Evolutionary conservation across 192 early-diverging fungal species (phyloP).

Genomic region (Podila verticillata): DNA sequence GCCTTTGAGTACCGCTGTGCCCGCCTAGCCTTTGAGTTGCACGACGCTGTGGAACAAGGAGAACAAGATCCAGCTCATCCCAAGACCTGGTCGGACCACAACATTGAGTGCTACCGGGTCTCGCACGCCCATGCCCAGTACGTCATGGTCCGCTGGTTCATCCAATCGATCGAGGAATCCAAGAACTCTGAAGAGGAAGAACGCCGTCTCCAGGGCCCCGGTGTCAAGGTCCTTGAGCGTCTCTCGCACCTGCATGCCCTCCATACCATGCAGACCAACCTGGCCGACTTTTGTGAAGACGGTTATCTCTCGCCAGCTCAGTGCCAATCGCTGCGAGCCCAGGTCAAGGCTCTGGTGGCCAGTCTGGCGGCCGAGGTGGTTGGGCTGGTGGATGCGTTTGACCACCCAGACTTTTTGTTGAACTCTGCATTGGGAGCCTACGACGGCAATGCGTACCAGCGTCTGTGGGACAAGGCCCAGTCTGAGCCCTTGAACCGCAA

Average conservation of each 20-base stretch:
- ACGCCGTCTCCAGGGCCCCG: constrained; percentile 12
- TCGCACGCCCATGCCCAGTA: constrained; percentile 64
- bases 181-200: constrained; percentile 17
- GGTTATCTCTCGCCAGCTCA: constrained; percentile 31
- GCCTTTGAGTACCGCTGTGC: constrained; percentile 63
- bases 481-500: constrained; percentile 49
- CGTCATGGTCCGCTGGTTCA: constrained; percentile 62
- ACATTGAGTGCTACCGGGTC: constrained; percentile 61
- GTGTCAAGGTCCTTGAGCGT: constrained; percentile 22
- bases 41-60: constrained; percentile 45
- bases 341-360: constrained; percentile 35
- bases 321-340: constrained; percentile 12
- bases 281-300: constrained; percentile 36
- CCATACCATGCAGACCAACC: constrained; percentile 23
- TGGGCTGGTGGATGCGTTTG: constrained; percentile 80
- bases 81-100: constrained; percentile 43
- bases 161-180: constrained; percentile 31
- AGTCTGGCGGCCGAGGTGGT: constrained; percentile 77
- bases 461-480: constrained; percentile 36
- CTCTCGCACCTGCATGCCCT: constrained; percentile 37
- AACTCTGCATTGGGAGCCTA: constrained; percentile 77
- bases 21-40: constrained; percentile 54
- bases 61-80: constrained; percentile 17
- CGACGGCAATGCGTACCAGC: constrained; percentile 80
- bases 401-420: constrained; percentile 73